Percentiles rank a stretch among this genome's conserved stretches.
Evolutionary conservation across 768 basidiomycete species (phyloP).

Genomic region (Cystofilobasidium bisporidii): DNA sequence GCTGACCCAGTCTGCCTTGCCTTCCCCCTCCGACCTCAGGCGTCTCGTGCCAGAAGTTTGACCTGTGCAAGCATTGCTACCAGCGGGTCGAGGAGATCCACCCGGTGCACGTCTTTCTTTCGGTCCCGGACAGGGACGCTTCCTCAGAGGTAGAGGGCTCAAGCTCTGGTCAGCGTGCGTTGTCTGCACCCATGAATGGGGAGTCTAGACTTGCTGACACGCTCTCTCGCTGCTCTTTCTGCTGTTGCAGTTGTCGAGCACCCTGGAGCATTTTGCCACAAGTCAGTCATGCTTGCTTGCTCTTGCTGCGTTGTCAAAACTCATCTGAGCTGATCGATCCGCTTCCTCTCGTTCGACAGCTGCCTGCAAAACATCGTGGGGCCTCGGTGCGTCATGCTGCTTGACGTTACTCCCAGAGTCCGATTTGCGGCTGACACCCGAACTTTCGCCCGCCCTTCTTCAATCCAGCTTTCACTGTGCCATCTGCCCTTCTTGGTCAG

Average conservation of each 20-base stretch:
- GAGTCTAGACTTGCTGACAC: background rate
- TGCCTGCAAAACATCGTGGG: slow-evolving; percentile 84
- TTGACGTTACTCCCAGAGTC: too few species aligned
- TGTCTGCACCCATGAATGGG: background rate
- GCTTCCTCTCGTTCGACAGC: slow-evolving; percentile 42
- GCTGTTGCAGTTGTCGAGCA: slow-evolving; percentile 56
- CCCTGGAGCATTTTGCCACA: slow-evolving; percentile 71
- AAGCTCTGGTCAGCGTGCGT: background rate
- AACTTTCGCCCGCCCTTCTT: too few species aligned
- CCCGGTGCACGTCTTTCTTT: slow-evolving; percentile 75
- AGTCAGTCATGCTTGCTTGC: slow-evolving; percentile 48
- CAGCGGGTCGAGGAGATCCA: slow-evolving; percentile 76
- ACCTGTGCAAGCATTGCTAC: slow-evolving; percentile 73
- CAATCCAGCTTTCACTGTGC: slow-evolving; percentile 78
- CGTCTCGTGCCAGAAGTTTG: slow-evolving; percentile 64
- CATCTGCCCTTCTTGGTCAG: slow-evolving; percentile 75
- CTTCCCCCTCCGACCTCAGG: slow-evolving; percentile 29
- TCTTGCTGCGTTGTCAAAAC: background rate
- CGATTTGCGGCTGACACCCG: too few species aligned
- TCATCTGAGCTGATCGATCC: background rate
- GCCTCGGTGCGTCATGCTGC: slow-evolving; percentile 48
- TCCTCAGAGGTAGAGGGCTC: slow-evolving; percentile 14
- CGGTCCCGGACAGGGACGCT: slow-evolving; percentile 55
- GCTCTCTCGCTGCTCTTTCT: background rate
- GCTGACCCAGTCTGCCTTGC: too few species aligned